Evolutionary conservation across 768 basidiomycete genomes (phyloP), one percentile per base, ranked within the genome.

Genomic region (Lactifluus pinguis): DNA sequence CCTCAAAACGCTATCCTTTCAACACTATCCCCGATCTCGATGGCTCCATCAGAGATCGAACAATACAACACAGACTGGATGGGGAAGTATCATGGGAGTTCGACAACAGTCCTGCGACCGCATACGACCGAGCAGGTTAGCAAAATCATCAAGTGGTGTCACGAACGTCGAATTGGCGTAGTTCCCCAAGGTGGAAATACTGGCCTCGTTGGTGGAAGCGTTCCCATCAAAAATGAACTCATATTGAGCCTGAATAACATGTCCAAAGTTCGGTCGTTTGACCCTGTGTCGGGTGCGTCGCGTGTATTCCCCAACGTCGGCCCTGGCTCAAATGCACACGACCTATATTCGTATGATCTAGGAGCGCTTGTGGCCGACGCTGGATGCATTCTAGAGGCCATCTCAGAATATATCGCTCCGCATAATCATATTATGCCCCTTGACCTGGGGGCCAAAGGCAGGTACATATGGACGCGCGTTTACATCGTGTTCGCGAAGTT

Each of bases 141-240:
- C 72, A 76, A 87, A 66, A 88, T 98, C 56, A 77, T 98, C 69
- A 86, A 85, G 70, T 91, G 86, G 78, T 98, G 97, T 73, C 83
- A 86, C 67, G 78, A 86, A 56, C 80, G 83, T 59, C 79, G 82
- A 57, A 88, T 99, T 45, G 86, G 86, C n/a, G 82, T 98, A 56
- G 94, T 97, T 2, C 97, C 97, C 2, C 97, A 99, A 72, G 95
- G 97, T 50, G 97, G 97, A 49, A 99, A 99, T 75, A 99, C 97
- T 0, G 97, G 97, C 15, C 82, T 99, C 13, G 97, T 99, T 41
- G 97, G 95, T 58, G 97, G 97, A 41, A 85, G 94, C 63, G 89
- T 95, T 11, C 95, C 97, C 0, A 71, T 93, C 42, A 77, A 83
- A 66, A 87, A 95, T 70, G 97, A 99, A 73, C 73, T 98, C 63